Base-by-base conservation (phyloP, 2,329 filamentous ascomycete genomes). In the Chaetomiaceae sp. region DNA sequence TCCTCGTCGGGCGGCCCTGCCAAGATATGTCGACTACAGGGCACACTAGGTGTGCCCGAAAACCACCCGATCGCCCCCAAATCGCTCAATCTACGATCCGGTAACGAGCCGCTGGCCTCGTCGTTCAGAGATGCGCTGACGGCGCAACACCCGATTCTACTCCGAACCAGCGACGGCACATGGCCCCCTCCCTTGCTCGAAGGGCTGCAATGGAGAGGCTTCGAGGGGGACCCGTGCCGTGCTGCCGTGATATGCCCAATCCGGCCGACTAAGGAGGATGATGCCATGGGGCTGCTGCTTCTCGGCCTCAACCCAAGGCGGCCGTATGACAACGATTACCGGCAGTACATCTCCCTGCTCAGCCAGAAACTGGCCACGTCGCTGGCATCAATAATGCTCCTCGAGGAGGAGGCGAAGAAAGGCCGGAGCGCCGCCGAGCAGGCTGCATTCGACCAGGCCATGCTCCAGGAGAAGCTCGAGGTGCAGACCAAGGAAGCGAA, bases 301-400 rank as follows among this genome's bases (percentile, higher is more conserved):
- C 69, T 88, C 34, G 84, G 82, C 1, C 69, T 88, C 9, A 88
- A 88, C 56, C 83, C 84, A 6, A 70, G 83, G 35, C 70, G 83
- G 34, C 83, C 84, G 0, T 88, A 85, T 52, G 84, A 88, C 56
- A 81, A 84, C 49, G 83, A 86, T 51, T 88, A 88, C 57, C 75
- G 74, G 34, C 73, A 84, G 8, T 88, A 84, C 55, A 72, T 87
- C 15, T 78, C 70, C 12, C 61, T 76, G 4, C 58, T 77, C 27
- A 68, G 63, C 33, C 70, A 75, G 50, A 86, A 71, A 59, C 65
- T 87, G 6, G 80, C 78, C 1, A 85, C 81, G 2, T 83, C 81
- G 0, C 67, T 87, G 40, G 83, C 84, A 6, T 86, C 82, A 0
- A 82, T 85, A 0, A 79, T 86, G 0, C 65, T 87, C 1, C 77